Evolutionary conservation across 169 alveolate genomes (phyloP).

Genomic region (Eimeria zaria): DNA sequence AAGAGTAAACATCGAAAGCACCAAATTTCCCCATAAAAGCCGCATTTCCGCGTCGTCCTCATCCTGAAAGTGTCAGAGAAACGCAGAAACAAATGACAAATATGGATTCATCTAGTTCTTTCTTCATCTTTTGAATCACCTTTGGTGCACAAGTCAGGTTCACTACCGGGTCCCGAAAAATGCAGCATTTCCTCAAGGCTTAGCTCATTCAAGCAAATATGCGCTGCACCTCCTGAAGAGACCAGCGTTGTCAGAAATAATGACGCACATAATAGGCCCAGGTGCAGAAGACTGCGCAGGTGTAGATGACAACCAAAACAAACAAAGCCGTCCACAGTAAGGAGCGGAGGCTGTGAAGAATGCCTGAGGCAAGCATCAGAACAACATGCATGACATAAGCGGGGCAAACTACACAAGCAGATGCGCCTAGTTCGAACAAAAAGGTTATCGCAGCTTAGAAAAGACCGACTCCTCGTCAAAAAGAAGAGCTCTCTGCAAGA

Average conservation of each 20-base stretch:
- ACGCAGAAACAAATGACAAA: not conserved
- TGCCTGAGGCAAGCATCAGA: conserved; percentile 38
- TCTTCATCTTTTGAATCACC: not conserved
- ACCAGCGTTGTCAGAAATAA: not conserved
- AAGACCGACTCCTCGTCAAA: conserved; percentile 67
- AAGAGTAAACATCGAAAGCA: conserved; percentile 88
- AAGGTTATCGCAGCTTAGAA: not conserved
- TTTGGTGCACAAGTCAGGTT: not conserved
- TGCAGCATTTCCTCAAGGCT: too few species aligned
- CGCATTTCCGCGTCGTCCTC: conserved; percentile 87
- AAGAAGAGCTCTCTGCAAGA: conserved; percentile 79
- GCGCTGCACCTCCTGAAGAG: not conserved
- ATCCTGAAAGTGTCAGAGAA: conserved; percentile 54
- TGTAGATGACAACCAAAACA: conserved; percentile 77
- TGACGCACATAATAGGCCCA: conserved; percentile 80
- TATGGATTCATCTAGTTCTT: not conserved
- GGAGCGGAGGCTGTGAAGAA: conserved; percentile 81
- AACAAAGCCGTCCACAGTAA: conserved; percentile 81
- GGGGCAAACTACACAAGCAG: not conserved
- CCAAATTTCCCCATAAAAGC: conserved; percentile 88
- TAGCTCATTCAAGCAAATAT: not conserved
- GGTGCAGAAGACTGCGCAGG: conserved; percentile 82
- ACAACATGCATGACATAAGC: not conserved
- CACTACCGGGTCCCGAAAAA: not conserved
- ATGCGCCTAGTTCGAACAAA: not conserved